Conservation (phyloP, 2,329 filamentous ascomycete species). For the Coleophoma cylindrospora region DNA sequence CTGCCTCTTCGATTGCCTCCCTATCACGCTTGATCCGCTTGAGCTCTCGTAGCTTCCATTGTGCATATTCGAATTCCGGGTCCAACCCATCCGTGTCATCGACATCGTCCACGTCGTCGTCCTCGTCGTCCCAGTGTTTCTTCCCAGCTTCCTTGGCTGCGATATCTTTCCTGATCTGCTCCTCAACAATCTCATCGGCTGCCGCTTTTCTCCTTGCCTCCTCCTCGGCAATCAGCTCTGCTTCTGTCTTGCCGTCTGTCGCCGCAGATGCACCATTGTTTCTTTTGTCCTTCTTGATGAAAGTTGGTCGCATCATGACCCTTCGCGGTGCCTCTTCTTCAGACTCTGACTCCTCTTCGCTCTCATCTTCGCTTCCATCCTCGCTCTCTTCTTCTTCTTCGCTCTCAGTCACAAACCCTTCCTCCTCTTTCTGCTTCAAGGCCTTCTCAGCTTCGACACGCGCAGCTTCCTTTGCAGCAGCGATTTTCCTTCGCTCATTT, state of each 20-base stretch:
- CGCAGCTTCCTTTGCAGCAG: slow-evolving; percentile 40
- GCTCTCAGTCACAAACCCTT: slow-evolving; percentile 54
- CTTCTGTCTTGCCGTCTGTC: slow-evolving; percentile 29
- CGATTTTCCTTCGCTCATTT: slow-evolving; percentile 39
- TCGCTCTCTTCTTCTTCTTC: slow-evolving; percentile 29
- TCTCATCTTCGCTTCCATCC: slow-evolving; percentile 20
- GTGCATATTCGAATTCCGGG: slow-evolving; percentile 80
- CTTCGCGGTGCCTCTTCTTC: slow-evolving; percentile 53
- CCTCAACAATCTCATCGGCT: slow-evolving; percentile 77
- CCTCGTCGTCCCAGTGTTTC: slow-evolving; percentile 79
- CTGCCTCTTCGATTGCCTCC: slow-evolving; percentile 75
- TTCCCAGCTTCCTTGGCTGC: slow-evolving; percentile 70
- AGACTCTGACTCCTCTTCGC: slow-evolving; percentile 32
- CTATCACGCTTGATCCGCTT: slow-evolving; percentile 84
- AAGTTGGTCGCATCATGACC: slow-evolving; percentile 59
- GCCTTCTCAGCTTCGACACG: slow-evolving; percentile 40
- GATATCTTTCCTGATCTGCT: slow-evolving; percentile 79
- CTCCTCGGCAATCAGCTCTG: slow-evolving; percentile 44
- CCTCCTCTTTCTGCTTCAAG: slow-evolving; percentile 40
- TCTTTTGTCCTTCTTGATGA: slow-evolving; percentile 55
- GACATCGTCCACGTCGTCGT: slow-evolving; percentile 66
- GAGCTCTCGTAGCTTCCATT: slow-evolving; percentile 91
- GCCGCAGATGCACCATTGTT: slow-evolving; percentile 17
- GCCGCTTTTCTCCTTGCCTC: slow-evolving; percentile 63
- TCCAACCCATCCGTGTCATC: slow-evolving; percentile 87